Percentiles rank a stretch among this genome's conserved stretches.
Conservation (phyloP, 306 rosid species). For the Medicago truncatula region DNA sequence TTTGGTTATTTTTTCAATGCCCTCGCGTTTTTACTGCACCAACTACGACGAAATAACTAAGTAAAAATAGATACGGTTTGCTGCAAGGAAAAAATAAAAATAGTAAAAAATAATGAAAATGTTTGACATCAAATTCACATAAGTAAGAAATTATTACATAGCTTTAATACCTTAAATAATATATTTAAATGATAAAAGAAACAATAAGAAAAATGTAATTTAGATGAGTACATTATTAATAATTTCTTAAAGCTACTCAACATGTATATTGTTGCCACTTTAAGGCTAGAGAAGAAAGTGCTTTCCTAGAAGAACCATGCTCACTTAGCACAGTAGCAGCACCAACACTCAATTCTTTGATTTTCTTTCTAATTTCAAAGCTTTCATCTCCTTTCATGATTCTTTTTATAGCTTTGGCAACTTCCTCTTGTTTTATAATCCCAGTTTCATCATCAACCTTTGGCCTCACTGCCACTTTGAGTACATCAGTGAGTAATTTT, state of each 20-base stretch:
- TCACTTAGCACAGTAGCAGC: slow-evolving; percentile 25
- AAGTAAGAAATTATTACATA: too few species aligned
- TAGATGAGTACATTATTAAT: too few species aligned
- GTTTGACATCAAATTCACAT: too few species aligned
- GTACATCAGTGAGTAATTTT: not conserved
- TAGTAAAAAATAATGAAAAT: too few species aligned
- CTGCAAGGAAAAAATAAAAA: too few species aligned
- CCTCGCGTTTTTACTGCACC: too few species aligned
- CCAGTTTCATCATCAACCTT: slow-evolving; percentile 22
- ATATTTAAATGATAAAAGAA: too few species aligned
- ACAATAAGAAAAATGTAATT: too few species aligned
- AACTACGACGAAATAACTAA: too few species aligned
- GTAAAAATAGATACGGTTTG: too few species aligned
- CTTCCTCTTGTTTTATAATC: slow-evolving; percentile 39
- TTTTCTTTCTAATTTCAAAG: not conserved
- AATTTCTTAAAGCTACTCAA: not conserved
- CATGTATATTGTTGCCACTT: not conserved
- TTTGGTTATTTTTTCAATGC: too few species aligned
- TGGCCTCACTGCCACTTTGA: slow-evolving; percentile 35
- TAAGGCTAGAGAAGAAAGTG: slow-evolving; percentile 35
- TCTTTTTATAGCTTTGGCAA: slow-evolving; percentile 23
- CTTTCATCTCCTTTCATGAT: slow-evolving; percentile 42
- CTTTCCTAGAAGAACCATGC: slow-evolving; percentile 44
- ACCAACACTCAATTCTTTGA: slow-evolving; percentile 29
- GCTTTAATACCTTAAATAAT: too few species aligned